Conservation (phyloP, 208 protist genomes). For the Naegleria lovaniensis region DNA sequence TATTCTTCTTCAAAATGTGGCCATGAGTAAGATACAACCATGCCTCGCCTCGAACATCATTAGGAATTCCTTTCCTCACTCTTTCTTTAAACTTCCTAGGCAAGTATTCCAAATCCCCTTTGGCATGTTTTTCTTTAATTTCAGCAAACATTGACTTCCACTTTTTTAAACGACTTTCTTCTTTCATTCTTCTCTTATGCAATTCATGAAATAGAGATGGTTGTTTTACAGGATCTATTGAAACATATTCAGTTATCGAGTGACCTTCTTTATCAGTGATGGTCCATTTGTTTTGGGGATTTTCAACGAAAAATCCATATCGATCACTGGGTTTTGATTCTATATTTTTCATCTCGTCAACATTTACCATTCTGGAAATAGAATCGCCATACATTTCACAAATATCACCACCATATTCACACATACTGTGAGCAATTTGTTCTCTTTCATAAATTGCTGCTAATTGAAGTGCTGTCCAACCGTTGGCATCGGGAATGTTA, state of each 20-base stretch:
- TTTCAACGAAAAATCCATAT: background rate
- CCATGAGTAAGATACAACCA: background rate
- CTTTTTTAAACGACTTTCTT: background rate
- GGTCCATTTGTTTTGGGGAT: background rate
- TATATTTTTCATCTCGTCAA: background rate
- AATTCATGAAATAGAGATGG: background rate
- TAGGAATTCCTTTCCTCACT: slow-evolving; percentile 14
- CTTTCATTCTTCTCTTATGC: background rate
- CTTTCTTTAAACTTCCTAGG: background rate
- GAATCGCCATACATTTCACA: background rate
- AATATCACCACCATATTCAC: slow-evolving; percentile 16
- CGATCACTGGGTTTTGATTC: background rate
- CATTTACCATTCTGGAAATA: background rate
- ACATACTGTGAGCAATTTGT: background rate
- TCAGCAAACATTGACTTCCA: background rate
- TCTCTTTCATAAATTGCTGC: background rate
- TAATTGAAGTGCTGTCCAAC: background rate
- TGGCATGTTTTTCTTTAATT: background rate
- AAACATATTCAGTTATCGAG: background rate
- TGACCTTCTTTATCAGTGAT: too few relatives aligned
- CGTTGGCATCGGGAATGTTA: background rate
- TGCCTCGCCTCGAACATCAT: background rate
- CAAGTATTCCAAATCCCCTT: background rate
- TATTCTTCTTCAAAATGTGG: background rate
- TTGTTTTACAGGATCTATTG: background rate